These are phyloP conservation scores for Trichoderma oligosporum DNA, from an alignment of 2,329 filamentous ascomycete genomes.

Conservation along the genomic window DNA sequence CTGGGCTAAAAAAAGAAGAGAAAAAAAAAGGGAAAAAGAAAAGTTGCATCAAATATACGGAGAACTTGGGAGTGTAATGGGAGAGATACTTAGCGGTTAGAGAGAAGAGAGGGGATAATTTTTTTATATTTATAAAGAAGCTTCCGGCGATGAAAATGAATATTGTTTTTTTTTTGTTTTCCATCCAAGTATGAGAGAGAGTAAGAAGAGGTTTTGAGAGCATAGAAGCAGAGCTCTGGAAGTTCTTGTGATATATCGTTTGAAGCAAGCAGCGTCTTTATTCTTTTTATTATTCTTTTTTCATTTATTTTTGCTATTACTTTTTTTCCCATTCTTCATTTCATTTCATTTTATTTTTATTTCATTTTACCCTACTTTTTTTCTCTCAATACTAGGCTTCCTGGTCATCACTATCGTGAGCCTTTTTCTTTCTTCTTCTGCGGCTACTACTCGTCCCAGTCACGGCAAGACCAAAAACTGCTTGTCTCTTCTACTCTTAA, in stretches of 20 bases:
- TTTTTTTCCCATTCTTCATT: not conserved
- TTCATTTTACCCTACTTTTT: not conserved
- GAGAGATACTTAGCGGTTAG: slow-evolving; percentile 10
- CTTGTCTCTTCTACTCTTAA: not conserved
- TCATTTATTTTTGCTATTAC: not conserved
- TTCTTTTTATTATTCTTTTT: not conserved
- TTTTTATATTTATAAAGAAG: not conserved
- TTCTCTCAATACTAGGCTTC: not conserved
- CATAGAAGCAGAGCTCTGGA: slow-evolving; percentile 17
- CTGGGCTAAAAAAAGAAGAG: not conserved
- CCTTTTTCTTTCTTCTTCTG: not conserved
- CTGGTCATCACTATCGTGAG: too few species aligned
- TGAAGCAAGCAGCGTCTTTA: not conserved
- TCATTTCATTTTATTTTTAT: not conserved
- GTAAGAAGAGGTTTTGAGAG: too few species aligned
- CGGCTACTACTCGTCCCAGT: not conserved
- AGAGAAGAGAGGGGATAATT: not conserved
- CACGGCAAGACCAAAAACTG: slow-evolving; percentile 7
- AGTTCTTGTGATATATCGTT: slow-evolving; percentile 1
- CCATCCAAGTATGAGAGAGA: not conserved
- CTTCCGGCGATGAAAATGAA: not conserved
- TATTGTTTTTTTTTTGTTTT: not conserved
- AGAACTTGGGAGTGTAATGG: not conserved
- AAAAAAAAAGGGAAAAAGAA: too few species aligned
- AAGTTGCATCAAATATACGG: slow-evolving; percentile 10